Evolutionary conservation across 805 yeast species (phyloP).

Genomic region (Metschnikowia baotianmanensis): DNA sequence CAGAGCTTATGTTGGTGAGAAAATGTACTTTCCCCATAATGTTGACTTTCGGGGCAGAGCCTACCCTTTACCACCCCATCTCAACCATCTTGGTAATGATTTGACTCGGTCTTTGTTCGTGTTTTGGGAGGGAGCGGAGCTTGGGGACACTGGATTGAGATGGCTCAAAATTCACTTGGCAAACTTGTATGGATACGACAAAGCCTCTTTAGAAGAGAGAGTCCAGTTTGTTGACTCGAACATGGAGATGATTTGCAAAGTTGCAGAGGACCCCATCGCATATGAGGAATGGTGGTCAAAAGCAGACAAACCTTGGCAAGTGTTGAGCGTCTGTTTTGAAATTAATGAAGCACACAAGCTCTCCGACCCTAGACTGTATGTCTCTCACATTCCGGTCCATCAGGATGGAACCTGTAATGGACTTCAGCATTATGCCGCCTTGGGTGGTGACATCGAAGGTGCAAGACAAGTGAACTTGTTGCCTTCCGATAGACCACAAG

Average conservation of each 20-base stretch:
- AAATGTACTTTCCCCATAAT: slow-evolving; percentile 75
- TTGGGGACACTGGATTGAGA: slow-evolving; percentile 61
- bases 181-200: slow-evolving; percentile 72
- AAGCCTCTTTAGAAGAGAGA: slow-evolving; percentile 65
- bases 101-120: slow-evolving; percentile 66
- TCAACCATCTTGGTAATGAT: slow-evolving; percentile 79
- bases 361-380: slow-evolving; percentile 60
- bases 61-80: slow-evolving; percentile 76
- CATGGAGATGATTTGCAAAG: slow-evolving; percentile 50
- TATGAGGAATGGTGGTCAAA: slow-evolving; percentile 63
- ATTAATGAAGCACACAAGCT: slow-evolving; percentile 57
- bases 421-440: slow-evolving; percentile 81
- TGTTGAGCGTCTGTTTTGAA: slow-evolving; percentile 67
- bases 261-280: slow-evolving; percentile 62
- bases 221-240: slow-evolving; percentile 56
- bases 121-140: slow-evolving; percentile 73
- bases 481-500: slow-evolving; percentile 72
- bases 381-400: slow-evolving; percentile 76
- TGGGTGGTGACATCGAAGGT: slow-evolving; percentile 83
- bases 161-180: slow-evolving; percentile 80
- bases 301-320: slow-evolving; percentile 87
- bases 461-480: slow-evolving; percentile 74
- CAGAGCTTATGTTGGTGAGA: slow-evolving; percentile 79
- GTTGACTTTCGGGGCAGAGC: slow-evolving; percentile 84
- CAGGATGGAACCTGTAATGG: slow-evolving; percentile 90